A percentile compares a stretch with the other conserved stretches of the same genome.
phyloP scores from a whole-genome alignment of 169 alveolate genomes.

The Theileria parva region DNA sequence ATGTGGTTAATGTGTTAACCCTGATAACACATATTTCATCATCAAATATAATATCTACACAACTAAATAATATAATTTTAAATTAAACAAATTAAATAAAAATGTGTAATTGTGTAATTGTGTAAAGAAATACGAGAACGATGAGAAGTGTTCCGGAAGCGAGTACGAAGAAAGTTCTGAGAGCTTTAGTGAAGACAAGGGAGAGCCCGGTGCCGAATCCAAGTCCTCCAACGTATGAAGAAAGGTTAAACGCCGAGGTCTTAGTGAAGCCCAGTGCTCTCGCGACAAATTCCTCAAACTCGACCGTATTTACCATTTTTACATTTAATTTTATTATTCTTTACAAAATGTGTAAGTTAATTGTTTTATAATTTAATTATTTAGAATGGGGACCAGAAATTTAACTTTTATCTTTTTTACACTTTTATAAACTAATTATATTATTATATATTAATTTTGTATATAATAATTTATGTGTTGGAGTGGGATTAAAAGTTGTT shows the following conservation, averaged over 20 bases:
- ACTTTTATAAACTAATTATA: too few relatives aligned
- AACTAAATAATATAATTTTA: too few relatives aligned
- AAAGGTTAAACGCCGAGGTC: slow-evolving; percentile 27
- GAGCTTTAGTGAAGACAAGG: slow-evolving; percentile 17
- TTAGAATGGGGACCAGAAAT: background rate
- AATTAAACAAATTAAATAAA: too few relatives aligned
- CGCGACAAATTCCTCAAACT: slow-evolving; percentile 7
- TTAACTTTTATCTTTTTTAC: too few relatives aligned
- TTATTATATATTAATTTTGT: background rate
- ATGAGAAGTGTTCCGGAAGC: slow-evolving; percentile 39
- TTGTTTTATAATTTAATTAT: too few relatives aligned
- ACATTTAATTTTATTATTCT: background rate
- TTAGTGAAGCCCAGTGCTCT: slow-evolving; percentile 20
- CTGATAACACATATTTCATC: too few relatives aligned
- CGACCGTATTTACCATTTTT: background rate
- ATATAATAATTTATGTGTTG: background rate
- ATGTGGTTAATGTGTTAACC: background rate
- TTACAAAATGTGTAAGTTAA: background rate
- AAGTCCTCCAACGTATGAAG: slow-evolving; percentile 57
- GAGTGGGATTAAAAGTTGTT: slow-evolving; percentile 28
- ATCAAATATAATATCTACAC: too few relatives aligned
- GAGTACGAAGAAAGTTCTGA: slow-evolving; percentile 29
- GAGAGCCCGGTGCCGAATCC: slow-evolving; percentile 56
- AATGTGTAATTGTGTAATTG: too few relatives aligned
- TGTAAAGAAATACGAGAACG: slow-evolving; percentile 24